phyloP scores from a whole-genome alignment of 2,329 filamentous ascomycete genomes.

The Diatrype stigma region DNA sequence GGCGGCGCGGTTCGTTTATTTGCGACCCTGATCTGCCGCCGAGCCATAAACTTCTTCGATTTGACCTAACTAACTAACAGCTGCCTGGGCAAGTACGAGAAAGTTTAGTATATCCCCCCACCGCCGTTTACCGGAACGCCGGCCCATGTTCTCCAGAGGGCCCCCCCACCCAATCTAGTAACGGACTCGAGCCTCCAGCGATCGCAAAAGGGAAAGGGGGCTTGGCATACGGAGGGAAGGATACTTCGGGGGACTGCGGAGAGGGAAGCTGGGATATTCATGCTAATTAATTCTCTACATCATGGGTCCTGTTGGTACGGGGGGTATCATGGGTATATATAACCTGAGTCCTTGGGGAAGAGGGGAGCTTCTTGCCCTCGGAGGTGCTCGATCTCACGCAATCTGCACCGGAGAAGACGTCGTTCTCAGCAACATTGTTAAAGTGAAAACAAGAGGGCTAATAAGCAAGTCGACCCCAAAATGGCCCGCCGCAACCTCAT shows the following conservation, averaged over 20 bases:
- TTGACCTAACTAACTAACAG: too few relatives aligned
- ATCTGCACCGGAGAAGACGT: neutral
- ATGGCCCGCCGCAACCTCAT: constrained; percentile 23
- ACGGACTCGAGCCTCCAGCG: constrained; percentile 16
- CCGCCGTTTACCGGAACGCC: constrained; percentile 13
- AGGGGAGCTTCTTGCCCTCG: neutral
- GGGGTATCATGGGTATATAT: neutral
- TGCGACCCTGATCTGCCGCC: neutral
- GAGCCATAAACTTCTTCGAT: too few relatives aligned
- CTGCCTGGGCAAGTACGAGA: too few relatives aligned
- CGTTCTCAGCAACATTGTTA: neutral
- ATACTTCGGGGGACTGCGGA: constrained; percentile 7
- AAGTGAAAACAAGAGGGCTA: too few relatives aligned
- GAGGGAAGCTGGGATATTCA: constrained; percentile 9
- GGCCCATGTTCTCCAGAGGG: constrained; percentile 11
- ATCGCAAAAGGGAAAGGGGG: constrained; percentile 14
- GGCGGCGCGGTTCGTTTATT: neutral
- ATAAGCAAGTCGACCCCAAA: too few relatives aligned
- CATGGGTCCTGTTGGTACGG: neutral
- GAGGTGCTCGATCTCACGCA: neutral
- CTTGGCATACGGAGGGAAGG: constrained; percentile 13
- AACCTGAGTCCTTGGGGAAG: neutral
- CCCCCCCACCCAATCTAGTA: constrained; percentile 2
- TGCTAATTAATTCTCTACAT: neutral
- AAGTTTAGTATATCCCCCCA: neutral